Base-by-base conservation (phyloP, 805 yeast genomes). In the Hanseniaspora valbyensis region DNA sequence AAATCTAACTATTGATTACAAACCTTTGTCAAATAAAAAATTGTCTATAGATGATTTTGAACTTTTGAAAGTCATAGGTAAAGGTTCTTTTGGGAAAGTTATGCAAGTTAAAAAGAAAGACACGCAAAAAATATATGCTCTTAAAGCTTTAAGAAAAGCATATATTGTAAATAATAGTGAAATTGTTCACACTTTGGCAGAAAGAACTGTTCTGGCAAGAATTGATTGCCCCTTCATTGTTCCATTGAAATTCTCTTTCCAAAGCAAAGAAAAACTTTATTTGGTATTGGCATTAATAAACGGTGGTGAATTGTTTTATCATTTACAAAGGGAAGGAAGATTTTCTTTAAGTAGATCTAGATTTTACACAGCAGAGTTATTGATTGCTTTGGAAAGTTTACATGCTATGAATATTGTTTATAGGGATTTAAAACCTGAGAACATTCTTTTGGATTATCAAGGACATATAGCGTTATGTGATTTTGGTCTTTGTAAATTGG, bases 391-490 rank as follows among this genome's bases (percentile, higher is more conserved):
- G 55, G 97, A 92, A 64, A 83, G 92, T 54, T 68, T 92, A 52
- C 98, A 92, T 64, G 85, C 81, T 46, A 75, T 86, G 71, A 84
- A 92, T 64, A 95, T 92, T 55, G 88, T 92, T 59, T 92, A 92
- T 67, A 76, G 98, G 60, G 98, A 92, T 66, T 72, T 90, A 61
- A 92, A 92, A 67, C 98, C 98, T 0, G 98, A 92, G 60, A 92
- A 92, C 65, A 92, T 92, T 55, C 68, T 92, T 59, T 68, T 92
- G 34, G 98, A 92, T 65, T 88, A 90, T 67, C 95, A 92, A 60
- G 98, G 98, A 2, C 98, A 92, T 66, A 92, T 92, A 63, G 96
- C 97, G 1, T 70, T 92, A 51, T 92, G 98, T 70, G 98, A 92
- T 68, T 92, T 92, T 64, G 98, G 98, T 5, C 73, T 92, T 40